Base-by-base conservation (phyloP, 1,284 basidiomycete species). In the Apiotrichum akiyoshidainum region DNA sequence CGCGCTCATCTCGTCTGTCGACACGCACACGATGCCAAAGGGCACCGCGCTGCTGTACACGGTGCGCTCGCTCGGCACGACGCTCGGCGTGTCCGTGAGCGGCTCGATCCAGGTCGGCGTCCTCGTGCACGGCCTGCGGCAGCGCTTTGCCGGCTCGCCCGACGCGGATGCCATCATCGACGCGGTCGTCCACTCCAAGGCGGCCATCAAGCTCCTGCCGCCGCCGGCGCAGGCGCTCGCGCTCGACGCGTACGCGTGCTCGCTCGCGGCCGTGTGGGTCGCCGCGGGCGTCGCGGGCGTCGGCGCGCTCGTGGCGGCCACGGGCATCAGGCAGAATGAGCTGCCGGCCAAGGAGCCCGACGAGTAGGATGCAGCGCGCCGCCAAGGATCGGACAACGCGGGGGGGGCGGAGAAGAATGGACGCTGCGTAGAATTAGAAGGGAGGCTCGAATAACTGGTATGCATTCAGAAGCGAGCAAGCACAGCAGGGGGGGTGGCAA, bases 41-140 rank as follows among this genome's bases (percentile, higher is more conserved):
- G 77, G 76, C 9, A 79, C 77, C 0, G 76, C 78, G 11, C 58
- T 78, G 33, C 65, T 76, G 10, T 79, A 78, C 64, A 76, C 74
- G 12, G 67, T 70, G 14, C 71, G 78, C 35, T 69, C 66, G 9
- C 68, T 79, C 1, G 78, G 78, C 8, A 67, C 65, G 10, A 76
- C 76, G 5, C 63, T 78, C 9, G 78, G 78, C 26, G 68, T 79
- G 4, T 66, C 66, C 19, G 55, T 74, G 2, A 73, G 75, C 51
- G 70, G 71, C 5, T 73, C 69, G 1, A 62, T 77, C 42, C 77
- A 78, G 60, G 66, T 77, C 35, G 73, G 73, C 21, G 59, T 64
- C 11, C 65, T 77, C 1, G 69, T 71, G 3, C 47, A 59, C 11
- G 41, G 60, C 17, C 62, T 74, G 10, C 31, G 39, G 17, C 33